A percentile compares a stretch with the other conserved stretches of the same genome.
Evolutionary conservation across 2,329 filamentous ascomycete genomes (phyloP).

Genomic region (Corynespora cassiicola): DNA sequence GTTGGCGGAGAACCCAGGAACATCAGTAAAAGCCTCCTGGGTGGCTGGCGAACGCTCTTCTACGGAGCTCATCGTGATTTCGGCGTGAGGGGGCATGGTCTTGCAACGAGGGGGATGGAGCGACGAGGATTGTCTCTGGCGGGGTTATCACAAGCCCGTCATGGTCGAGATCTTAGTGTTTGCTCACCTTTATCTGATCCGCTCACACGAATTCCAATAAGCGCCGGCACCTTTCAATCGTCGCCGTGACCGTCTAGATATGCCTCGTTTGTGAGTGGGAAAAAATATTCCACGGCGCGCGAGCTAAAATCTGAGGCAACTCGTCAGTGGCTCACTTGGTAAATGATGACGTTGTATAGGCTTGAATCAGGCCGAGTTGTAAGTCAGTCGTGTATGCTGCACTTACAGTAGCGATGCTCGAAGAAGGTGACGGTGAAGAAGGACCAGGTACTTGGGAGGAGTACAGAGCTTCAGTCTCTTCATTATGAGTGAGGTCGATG

Average conservation of each 20-base stretch:
- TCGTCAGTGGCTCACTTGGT: constrained; percentile 13
- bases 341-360: constrained; percentile 22
- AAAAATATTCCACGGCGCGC: neutral
- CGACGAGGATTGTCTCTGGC: neutral
- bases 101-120: constrained; percentile 1
- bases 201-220: constrained; percentile 3
- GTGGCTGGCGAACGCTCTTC: constrained; percentile 24
- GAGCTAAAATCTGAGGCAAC: constrained; percentile 8
- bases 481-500: constrained; percentile 18
- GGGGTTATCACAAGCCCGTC: constrained; percentile 7
- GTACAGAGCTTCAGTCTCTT: neutral
- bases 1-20: constrained; percentile 28
- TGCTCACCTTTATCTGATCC: constrained; percentile 9
- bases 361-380: no score
- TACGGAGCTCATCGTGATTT: constrained; percentile 24
- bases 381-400: no score
- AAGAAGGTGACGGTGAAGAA: no score
- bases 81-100: constrained; percentile 44
- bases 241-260: constrained; percentile 8
- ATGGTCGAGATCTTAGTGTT: no score
- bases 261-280: neutral
- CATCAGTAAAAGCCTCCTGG: constrained; percentile 30
- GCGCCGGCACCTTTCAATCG: constrained; percentile 8
- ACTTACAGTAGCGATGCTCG: no score
- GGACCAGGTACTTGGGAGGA: neutral